Base-by-base conservation (phyloP, 371 early-diverging fungal genomes). In the Nematocida parisii region DNA sequence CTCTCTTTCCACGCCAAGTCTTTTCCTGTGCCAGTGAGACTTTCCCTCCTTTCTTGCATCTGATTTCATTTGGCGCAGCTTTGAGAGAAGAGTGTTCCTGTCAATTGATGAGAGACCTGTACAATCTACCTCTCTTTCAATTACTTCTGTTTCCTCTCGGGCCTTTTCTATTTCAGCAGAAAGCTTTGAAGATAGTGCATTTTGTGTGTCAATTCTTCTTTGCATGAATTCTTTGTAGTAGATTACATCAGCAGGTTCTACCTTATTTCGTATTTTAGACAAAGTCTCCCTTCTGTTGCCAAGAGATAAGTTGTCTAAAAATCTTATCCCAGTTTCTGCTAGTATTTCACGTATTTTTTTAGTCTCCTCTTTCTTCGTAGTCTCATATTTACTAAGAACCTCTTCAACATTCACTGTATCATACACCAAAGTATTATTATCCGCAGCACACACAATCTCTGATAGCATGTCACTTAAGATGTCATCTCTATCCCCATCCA, bases 391-490 rank as follows among this genome's bases (percentile, higher is more conserved):
- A 56, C 70, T 77, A 6, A 77, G 52, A 0, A 77, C 80, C 39
- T 77, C 80, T 57, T 77, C 80, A 20, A 77, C 80, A 56, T 77
- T 77, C 40, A 77, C 80, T 55, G 80, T 77, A 22, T 77, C 80
- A 60, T 77, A 77, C 6, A 77, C 80, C 45, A 77, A 39, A 6
- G 80, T 77, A 44, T 77, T 68, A 27, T 39, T 70, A 20, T 77
- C 80, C 11, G 56, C 71, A 18, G 80, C 57, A 70, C 70, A 77
- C 6, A 77, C 47, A 15, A 77, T 77, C 58, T 77, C 80, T 6
- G 80, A 77, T n/a, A 77, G 71, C 80, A 77, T 77, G 27, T 71
- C 80, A 56, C 70, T 77, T 20, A 77, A 58, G 33, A 77, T 77
- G 22, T 68, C 68, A 45, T 56, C 68, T 50, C 40, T 67, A n/a